Conservation (phyloP, 257 asterid genomes). For the Echium plantagineum region DNA sequence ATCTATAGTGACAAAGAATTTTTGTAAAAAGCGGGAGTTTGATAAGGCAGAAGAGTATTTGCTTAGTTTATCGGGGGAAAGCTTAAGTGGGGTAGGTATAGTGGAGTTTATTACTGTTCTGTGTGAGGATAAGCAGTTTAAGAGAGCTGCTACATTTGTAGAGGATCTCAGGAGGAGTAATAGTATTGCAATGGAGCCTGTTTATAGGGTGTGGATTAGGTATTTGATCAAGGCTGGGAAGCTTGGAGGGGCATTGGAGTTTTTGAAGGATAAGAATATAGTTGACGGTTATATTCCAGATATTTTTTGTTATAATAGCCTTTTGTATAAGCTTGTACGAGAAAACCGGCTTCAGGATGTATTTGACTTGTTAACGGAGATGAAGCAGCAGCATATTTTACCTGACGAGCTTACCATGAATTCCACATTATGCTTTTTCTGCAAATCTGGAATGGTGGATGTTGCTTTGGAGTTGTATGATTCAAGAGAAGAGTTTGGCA, state of each 20-base stretch:
- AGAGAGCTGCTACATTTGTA: slow-evolving; percentile 42
- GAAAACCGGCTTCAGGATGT: slow-evolving; percentile 61
- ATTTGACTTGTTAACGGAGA: slow-evolving; percentile 63
- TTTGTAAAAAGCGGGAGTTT: slow-evolving; percentile 43
- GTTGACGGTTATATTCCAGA: slow-evolving; percentile 56
- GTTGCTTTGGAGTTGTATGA: slow-evolving; percentile 58
- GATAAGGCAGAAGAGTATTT: slow-evolving; percentile 52
- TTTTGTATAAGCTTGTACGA: slow-evolving; percentile 53
- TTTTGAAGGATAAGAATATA: slow-evolving; percentile 45
- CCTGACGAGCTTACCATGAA: slow-evolving; percentile 68
- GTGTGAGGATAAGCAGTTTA: slow-evolving; percentile 45
- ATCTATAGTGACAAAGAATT: slow-evolving; percentile 48
- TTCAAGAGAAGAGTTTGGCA: slow-evolving; percentile 55
- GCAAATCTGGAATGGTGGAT: slow-evolving; percentile 68
- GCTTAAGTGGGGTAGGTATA: slow-evolving; percentile 30
- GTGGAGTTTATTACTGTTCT: slow-evolving; percentile 49
- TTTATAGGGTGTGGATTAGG: slow-evolving; percentile 54
- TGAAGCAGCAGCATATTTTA: slow-evolving; percentile 41
- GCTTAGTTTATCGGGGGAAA: slow-evolving; percentile 21
- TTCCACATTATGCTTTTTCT: slow-evolving; percentile 60
- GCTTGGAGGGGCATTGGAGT: slow-evolving; percentile 50
- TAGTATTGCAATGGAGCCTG: slow-evolving; percentile 35
- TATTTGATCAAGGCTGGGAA: slow-evolving; percentile 53
- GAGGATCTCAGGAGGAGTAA: slow-evolving; percentile 39
- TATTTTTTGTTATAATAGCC: slow-evolving; percentile 43